Evolutionary conservation across 179 eudicot species (phyloP).

Genomic region (Beta corolliflora): DNA sequence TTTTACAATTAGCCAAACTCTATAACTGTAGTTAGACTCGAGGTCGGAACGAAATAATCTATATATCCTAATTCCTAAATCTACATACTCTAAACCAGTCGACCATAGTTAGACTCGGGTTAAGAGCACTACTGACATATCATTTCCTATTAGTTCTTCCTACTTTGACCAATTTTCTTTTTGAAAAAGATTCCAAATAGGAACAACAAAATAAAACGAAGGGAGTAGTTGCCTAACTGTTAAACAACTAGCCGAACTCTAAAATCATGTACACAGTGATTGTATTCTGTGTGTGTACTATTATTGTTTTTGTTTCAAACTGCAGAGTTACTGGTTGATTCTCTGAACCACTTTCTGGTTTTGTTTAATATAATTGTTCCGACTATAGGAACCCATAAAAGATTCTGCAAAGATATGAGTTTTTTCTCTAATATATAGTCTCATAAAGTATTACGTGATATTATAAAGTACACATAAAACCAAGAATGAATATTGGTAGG

Average conservation of each 20-base stretch:
- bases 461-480: background rate
- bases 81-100: no score
- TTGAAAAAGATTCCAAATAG: no score
- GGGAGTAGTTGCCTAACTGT: background rate
- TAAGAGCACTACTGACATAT: no score
- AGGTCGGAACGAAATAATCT: no score
- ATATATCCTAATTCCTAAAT: no score
- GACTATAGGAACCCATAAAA: background rate
- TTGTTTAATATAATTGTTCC: background rate
- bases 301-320: background rate
- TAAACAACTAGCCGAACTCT: background rate
- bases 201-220: no score
- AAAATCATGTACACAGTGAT: background rate
- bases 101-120: no score
- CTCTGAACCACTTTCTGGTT: background rate
- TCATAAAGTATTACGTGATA: background rate
- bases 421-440: background rate
- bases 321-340: background rate
- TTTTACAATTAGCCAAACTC: no score
- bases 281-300: background rate
- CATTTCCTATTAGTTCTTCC: no score
- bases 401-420: slow-evolving; percentile 5
- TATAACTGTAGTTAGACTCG: no score
- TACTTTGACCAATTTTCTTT: no score
- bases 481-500: slow-evolving; percentile 21